Percentiles rank a stretch among this genome's conserved stretches.
Evolutionary conservation across 148 eudicot species (phyloP).

Genomic region (Cornus kousa): DNA sequence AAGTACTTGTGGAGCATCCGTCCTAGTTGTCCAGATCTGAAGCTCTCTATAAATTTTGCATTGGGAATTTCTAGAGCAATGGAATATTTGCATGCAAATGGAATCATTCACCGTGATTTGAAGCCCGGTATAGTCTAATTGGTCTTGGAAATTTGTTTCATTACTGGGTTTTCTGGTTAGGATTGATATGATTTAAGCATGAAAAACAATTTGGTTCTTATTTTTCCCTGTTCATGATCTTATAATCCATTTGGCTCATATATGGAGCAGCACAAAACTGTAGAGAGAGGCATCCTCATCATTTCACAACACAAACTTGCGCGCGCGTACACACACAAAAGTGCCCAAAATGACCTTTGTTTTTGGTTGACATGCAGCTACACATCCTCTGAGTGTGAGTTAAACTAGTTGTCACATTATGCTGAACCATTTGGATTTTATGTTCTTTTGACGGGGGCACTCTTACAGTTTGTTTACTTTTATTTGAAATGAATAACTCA

Average conservation of each 20-base stretch:
- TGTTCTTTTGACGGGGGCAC: background rate
- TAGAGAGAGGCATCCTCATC: background rate
- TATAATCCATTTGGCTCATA: background rate
- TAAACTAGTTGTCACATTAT: background rate
- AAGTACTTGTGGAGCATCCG: constrained; percentile 34
- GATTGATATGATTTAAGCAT: background rate
- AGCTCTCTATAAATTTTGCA: constrained; percentile 30
- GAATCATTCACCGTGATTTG: constrained; percentile 43
- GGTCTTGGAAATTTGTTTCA: background rate
- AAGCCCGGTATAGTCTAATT: constrained; percentile 28
- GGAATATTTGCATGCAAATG: constrained; percentile 37
- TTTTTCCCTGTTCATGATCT: background rate
- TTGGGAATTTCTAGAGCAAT: constrained; percentile 40
- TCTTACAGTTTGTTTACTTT: background rate
- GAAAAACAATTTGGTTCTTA: background rate
- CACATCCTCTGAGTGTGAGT: background rate
- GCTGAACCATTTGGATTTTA: background rate
- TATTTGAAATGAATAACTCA: no score
- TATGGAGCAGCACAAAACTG: background rate
- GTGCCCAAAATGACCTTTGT: background rate
- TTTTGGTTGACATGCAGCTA: background rate
- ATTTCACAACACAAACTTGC: background rate
- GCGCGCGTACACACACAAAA: background rate
- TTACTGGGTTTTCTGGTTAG: background rate
- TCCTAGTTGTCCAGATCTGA: constrained; percentile 31